Conservation (phyloP, 2,329 filamentous ascomycete genomes). For the Cryphonectria radicalis region DNA sequence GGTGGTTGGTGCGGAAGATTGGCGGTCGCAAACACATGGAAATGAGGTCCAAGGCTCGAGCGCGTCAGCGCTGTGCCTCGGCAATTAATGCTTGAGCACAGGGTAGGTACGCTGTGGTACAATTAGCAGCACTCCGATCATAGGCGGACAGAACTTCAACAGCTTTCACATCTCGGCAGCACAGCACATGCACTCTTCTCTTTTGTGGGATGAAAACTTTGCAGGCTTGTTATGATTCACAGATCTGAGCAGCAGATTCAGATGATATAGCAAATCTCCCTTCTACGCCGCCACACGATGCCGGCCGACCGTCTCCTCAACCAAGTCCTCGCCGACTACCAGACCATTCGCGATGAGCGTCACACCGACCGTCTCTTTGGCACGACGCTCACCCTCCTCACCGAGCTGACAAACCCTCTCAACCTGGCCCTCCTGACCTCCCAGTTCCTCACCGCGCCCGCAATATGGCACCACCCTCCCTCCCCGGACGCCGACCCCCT, state of each 20-base stretch:
- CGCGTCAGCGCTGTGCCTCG: slow-evolving; percentile 34
- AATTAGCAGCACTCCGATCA: slow-evolving; percentile 2
- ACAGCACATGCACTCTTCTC: neutral
- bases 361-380: slow-evolving; percentile 63
- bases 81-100: slow-evolving; percentile 27
- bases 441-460: slow-evolving; percentile 72
- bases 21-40: slow-evolving; percentile 7
- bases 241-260: neutral
- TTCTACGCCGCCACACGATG: slow-evolving; percentile 49
- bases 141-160: slow-evolving; percentile 5
- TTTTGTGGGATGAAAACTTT: neutral
- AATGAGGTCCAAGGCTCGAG: slow-evolving; percentile 16
- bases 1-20: slow-evolving; percentile 20
- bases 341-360: slow-evolving; percentile 54
- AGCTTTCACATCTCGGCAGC: neutral
- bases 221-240: neutral
- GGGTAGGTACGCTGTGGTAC: neutral
- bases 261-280: slow-evolving; percentile 1
- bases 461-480: slow-evolving; percentile 63
- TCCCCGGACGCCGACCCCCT: slow-evolving; percentile 59
- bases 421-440: slow-evolving; percentile 75
- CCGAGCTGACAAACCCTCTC: slow-evolving; percentile 72
- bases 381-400: slow-evolving; percentile 69
- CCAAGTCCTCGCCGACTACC: slow-evolving; percentile 65
- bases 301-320: slow-evolving; percentile 69